phyloP scores from a whole-genome alignment of 495 filamentous ascomycete genomes.

The Penicillium pulvis region DNA sequence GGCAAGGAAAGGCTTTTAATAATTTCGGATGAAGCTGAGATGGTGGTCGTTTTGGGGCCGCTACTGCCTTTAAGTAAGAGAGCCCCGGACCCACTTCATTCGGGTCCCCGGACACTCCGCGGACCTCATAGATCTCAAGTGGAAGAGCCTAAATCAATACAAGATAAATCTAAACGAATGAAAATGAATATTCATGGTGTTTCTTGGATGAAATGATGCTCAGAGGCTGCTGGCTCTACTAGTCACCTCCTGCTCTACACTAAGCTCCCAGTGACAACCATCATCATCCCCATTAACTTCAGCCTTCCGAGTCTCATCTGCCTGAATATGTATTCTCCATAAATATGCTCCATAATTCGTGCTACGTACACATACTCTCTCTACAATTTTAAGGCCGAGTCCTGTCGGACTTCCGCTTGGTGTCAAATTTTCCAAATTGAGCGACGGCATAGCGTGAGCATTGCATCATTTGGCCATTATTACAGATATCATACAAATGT shows the following conservation, averaged over 20 bases:
- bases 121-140: background rate
- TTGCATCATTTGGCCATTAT: background rate
- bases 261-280: background rate
- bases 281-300: too few species aligned
- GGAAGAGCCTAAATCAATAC: too few species aligned
- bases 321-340: background rate
- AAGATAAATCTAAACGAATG: too few species aligned
- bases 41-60: background rate
- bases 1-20: background rate
- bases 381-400: background rate
- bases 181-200: too few species aligned
- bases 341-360: background rate
- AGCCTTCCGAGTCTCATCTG: too few species aligned
- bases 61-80: background rate
- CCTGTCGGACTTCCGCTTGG: background rate
- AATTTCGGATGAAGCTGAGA: background rate
- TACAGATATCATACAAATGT: background rate
- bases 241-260: background rate
- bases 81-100: background rate
- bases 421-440: background rate
- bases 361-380: background rate
- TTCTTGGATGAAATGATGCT: too few species aligned
- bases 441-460: background rate
- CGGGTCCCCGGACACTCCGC: background rate
- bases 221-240: background rate